Evolutionary conservation across 108 stramenopile species (phyloP).

Genomic region (Cyclotella choctawhatcheeana): DNA sequence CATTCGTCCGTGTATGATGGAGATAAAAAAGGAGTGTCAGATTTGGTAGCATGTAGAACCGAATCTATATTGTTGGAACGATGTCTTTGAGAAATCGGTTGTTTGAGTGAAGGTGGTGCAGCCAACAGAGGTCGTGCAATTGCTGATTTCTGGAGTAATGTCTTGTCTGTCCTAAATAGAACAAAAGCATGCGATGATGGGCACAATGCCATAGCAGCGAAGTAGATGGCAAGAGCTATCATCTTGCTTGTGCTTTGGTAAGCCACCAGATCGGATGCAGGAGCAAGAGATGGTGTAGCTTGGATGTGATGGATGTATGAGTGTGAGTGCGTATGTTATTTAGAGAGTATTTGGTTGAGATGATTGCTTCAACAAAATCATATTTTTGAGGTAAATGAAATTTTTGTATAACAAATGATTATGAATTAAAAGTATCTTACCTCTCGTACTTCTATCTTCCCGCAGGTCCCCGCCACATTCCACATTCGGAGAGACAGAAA

Average conservation of each 20-base stretch:
- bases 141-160: not conserved
- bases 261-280: not conserved
- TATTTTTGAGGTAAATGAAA: too few species aligned
- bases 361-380: too few species aligned
- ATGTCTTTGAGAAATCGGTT: not conserved
- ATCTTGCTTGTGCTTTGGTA: too few species aligned
- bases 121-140: not conserved
- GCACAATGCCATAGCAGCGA: not conserved
- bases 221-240: not conserved
- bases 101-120: not conserved
- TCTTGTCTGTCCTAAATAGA: not conserved
- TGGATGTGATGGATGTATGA: too few species aligned
- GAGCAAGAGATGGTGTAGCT: too few species aligned
- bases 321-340: too few species aligned
- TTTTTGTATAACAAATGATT: too few species aligned
- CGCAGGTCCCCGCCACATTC: too few species aligned
- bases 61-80: not conserved
- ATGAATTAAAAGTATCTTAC: too few species aligned
- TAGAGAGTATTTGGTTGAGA: too few species aligned
- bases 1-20: slow-evolving; percentile 52
- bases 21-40: not conserved
- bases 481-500: not conserved
- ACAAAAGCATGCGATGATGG: not conserved
- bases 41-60: not conserved
- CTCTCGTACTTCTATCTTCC: too few species aligned